Evolutionary conservation across 202 grass and related monocot species (phyloP).

Genomic region (Dendrocalamus latiflorus): DNA sequence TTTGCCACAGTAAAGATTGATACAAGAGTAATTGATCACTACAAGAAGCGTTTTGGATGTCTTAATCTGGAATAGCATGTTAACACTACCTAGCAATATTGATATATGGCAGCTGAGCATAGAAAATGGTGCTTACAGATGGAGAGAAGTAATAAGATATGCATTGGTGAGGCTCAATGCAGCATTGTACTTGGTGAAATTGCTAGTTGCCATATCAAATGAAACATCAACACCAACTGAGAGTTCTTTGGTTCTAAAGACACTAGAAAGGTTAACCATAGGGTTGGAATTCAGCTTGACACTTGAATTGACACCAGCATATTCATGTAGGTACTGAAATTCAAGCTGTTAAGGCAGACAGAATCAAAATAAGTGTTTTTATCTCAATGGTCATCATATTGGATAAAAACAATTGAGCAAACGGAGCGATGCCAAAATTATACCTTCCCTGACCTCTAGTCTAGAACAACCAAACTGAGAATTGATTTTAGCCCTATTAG

Average conservation of each 20-base stretch:
- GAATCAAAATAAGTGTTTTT: neutral
- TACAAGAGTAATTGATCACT: no score
- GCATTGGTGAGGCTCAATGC: conserved; percentile 57
- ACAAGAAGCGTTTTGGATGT: no score
- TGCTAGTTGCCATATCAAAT: conserved; percentile 68
- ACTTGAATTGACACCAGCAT: conserved; percentile 61
- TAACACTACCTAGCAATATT: neutral
- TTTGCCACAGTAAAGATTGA: no score
- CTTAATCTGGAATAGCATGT: neutral
- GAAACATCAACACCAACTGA: conserved; percentile 75
- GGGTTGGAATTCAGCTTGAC: conserved; percentile 72
- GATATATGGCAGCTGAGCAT: neutral
- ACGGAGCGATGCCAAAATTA: neutral
- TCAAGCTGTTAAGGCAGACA: conserved; percentile 56
- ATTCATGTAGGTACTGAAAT: conserved; percentile 73
- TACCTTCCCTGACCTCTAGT: conserved; percentile 89
- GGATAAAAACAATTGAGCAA: neutral
- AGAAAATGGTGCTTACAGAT: conserved; percentile 53
- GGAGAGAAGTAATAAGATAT: conserved; percentile 63
- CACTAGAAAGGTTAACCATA: conserved; percentile 69
- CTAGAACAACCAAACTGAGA: conserved; percentile 76
- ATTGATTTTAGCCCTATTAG: conserved; percentile 74
- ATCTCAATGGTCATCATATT: neutral
- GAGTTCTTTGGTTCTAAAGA: conserved; percentile 62
- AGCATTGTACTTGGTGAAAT: conserved; percentile 85